These are phyloP conservation scores for Candida hungchunana DNA, from an alignment of 805 yeast genomes.

Conservation along the genomic window DNA sequence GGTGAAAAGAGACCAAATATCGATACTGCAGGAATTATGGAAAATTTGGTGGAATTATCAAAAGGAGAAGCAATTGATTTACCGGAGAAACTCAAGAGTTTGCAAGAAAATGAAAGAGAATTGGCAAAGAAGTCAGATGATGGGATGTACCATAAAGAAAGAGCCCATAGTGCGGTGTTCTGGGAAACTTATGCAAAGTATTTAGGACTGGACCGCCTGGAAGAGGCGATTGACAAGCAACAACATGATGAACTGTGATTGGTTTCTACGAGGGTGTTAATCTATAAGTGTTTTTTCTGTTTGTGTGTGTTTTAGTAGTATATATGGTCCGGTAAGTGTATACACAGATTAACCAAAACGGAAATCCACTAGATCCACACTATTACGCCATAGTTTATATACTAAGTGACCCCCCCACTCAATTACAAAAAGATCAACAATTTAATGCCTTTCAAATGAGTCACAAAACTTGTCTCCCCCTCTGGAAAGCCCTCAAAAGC, in stretches of 20 bases:
- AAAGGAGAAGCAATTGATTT: not conserved
- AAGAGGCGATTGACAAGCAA: slow-evolving; percentile 10
- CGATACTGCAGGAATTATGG: slow-evolving; percentile 5
- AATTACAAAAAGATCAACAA: too few species aligned
- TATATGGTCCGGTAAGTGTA: too few species aligned
- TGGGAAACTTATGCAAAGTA: slow-evolving; percentile 9
- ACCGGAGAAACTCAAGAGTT: not conserved
- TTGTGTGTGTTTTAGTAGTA: too few species aligned
- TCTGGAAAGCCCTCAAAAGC: too few species aligned
- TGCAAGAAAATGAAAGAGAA: slow-evolving; percentile 5
- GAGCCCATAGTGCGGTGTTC: slow-evolving; percentile 8
- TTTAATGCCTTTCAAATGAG: too few species aligned
- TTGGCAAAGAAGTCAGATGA: slow-evolving; percentile 7
- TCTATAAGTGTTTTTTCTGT: too few species aligned
- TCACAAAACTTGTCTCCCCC: too few species aligned
- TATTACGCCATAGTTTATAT: too few species aligned
- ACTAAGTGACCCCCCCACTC: too few species aligned
- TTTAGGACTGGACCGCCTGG: slow-evolving; percentile 8
- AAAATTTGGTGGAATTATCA: slow-evolving; percentile 4
- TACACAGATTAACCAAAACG: too few species aligned
- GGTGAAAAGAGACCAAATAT: slow-evolving; percentile 2
- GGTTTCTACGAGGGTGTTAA: too few species aligned
- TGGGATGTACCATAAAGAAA: slow-evolving; percentile 2
- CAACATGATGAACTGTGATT: slow-evolving; percentile 9
- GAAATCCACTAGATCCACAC: too few species aligned